Conservation (phyloP, 768 basidiomycete genomes). For the Leccinellum rugosiceps region DNA sequence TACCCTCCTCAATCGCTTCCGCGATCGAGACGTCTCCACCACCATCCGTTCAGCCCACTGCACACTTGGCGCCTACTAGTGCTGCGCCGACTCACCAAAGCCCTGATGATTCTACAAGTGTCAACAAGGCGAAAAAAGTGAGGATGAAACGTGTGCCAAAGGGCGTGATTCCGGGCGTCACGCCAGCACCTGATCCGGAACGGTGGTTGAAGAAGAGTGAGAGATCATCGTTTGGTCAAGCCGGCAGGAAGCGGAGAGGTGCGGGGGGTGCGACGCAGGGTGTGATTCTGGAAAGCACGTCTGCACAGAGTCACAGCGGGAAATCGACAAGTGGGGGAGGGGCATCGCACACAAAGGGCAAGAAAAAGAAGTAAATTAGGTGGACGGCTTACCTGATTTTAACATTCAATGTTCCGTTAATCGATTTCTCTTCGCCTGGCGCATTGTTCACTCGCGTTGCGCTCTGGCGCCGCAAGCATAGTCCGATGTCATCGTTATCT, state of each 20-base stretch:
- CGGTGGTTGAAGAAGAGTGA: constrained; percentile 88
- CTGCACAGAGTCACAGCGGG: constrained; percentile 30
- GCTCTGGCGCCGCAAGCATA: constrained; percentile 15
- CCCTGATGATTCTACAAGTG: constrained; percentile 35
- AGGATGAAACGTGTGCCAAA: constrained; percentile 67
- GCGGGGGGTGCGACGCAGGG: constrained; percentile 74
- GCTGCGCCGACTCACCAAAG: constrained; percentile 25
- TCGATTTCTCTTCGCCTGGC: constrained; percentile 18
- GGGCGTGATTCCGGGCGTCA: constrained; percentile 75
- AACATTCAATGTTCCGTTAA: constrained; percentile 19
- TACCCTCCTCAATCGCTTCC: constrained; percentile 50
- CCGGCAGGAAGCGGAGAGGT: constrained; percentile 51
- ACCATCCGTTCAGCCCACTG: constrained; percentile 41
- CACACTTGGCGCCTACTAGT: constrained; percentile 23
- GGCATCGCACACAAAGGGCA: constrained; percentile 46
- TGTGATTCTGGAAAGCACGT: constrained; percentile 28
- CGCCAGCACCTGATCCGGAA: constrained; percentile 82
- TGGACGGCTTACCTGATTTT: constrained; percentile 18
- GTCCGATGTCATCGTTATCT: constrained; percentile 22
- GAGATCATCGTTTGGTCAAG: constrained; percentile 52
- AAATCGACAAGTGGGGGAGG: constrained; percentile 36
- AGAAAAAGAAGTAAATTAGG: constrained; percentile 62
- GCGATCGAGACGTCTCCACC: constrained; percentile 62
- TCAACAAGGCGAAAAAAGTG: constrained; percentile 45
- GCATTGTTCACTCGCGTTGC: constrained; percentile 17